Evolutionary conservation across 1,139 yeast genomes (phyloP), one percentile per base, ranked within the genome.

Genomic region (Zygosaccharomyces pseudobailii): DNA sequence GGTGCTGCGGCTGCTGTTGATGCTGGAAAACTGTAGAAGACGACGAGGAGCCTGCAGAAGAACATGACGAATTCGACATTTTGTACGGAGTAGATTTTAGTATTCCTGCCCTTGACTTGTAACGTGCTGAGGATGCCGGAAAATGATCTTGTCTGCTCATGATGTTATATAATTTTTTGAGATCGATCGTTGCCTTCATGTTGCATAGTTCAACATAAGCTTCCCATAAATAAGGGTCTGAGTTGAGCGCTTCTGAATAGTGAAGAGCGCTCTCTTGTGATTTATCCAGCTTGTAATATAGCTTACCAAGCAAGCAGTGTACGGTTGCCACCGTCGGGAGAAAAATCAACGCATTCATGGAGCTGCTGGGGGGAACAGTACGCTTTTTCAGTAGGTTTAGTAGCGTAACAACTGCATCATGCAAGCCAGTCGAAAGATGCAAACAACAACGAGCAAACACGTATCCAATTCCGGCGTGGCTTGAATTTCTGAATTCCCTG

Each of bases 141-240:
- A 35, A 32, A 32, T 49, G 48, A 17, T 43, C 36, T 31, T 47
- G 45, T 36, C 43, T 43, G 23, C 42, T 47, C 46, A 48, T 39
- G 19, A 50, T 19, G 9, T 42, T 45, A 28, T 49, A 57, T 23
- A 59, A 46, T 13, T 51, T 45, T 42, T 75, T 78, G 65, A 76
- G 86, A 36, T 87, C 75, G 6, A 84, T 71, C 47, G 79, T 78
- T 23, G 84, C 86, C 9, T 92, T 90, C 61, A 87, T 71, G 50
- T 76, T 76, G 59, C 92, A 82, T 41, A 92, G 70, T 36, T 83
- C 82, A 56, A 85, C 88, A 53, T 87, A 80, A 0, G 97, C 90
- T 61, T 88, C 97, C 77, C 94, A 89, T 43, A 88, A 75, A 62
- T 75, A 87, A 23, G 95, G 96, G 62, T 92, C 87, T 49, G 75